A percentile compares a stretch with the other conserved stretches of the same genome.
These are phyloP conservation scores for Neurospora sp. DNA, from an alignment of 495 filamentous ascomycete species.

Conservation along the genomic window DNA sequence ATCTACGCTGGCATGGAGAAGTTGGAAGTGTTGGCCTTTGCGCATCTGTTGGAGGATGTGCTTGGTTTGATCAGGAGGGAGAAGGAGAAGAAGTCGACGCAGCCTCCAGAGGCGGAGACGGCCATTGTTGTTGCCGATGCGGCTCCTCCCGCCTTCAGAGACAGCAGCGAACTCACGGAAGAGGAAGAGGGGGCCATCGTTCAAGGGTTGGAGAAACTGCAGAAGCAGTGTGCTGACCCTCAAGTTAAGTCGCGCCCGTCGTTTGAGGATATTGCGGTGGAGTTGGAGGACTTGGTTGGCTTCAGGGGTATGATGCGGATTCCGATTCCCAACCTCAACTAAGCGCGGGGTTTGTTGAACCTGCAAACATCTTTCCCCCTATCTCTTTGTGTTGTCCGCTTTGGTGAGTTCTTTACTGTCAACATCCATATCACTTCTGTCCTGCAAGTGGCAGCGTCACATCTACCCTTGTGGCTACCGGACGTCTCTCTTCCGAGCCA, in stretches of 20 bases:
- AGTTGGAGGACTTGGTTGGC: constrained; percentile 19
- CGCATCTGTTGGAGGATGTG: constrained; percentile 32
- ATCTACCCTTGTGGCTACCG: background rate
- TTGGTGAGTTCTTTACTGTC: background rate
- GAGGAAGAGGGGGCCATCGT: background rate
- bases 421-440: background rate
- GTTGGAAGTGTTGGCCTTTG: constrained; percentile 38
- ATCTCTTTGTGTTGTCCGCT: background rate
- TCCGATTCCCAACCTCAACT: constrained; percentile 5
- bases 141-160: background rate
- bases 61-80: constrained; percentile 10
- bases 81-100: background rate
- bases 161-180: background rate
- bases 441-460: background rate
- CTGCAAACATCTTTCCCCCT: background rate
- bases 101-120: background rate
- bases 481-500: background rate
- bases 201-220: constrained; percentile 10
- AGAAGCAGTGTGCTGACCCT: constrained; percentile 6
- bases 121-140: background rate
- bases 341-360: background rate
- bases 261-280: constrained; percentile 21
- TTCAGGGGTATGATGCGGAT: constrained; percentile 26
- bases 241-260: constrained; percentile 7
- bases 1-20: constrained; percentile 20